A percentile compares a stretch with the other conserved stretches of the same genome.
phyloP scores from a whole-genome alignment of 768 basidiomycete genomes.

The Lactarius pseudohatsudake region DNA sequence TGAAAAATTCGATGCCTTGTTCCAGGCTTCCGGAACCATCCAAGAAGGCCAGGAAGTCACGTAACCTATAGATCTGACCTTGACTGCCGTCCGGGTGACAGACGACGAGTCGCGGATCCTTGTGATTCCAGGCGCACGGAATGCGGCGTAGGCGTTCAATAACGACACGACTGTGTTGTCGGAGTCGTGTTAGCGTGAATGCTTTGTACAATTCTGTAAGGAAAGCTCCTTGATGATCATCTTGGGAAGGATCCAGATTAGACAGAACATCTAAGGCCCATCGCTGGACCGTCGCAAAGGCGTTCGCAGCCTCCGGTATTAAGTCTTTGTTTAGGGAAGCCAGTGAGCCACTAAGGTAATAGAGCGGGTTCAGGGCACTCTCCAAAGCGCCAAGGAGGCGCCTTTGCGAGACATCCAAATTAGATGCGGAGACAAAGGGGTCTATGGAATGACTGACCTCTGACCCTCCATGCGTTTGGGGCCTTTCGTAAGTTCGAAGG shows the following conservation, averaged over 20 bases:
- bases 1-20: conserved; percentile 43
- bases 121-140: conserved; percentile 1
- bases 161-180: conserved; percentile 1
- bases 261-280: conserved; percentile 49
- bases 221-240: conserved; percentile 31
- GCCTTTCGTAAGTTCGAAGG: neutral
- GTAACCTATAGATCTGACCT: conserved; percentile 2
- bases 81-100: neutral
- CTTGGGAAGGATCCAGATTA: conserved; percentile 32
- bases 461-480: conserved; percentile 1
- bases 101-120: conserved; percentile 11
- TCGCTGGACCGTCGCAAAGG: conserved; percentile 40
- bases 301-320: conserved; percentile 43
- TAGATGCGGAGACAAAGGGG: neutral
- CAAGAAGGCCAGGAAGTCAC: conserved; percentile 15
- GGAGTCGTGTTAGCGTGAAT: conserved; percentile 35
- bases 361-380: conserved; percentile 50
- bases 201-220: conserved; percentile 44
- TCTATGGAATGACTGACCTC: neutral
- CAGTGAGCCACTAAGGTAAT: conserved; percentile 46
- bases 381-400: conserved; percentile 37
- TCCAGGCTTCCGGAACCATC: conserved; percentile 37
- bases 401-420: neutral
- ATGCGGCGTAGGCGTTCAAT: conserved; percentile 3
- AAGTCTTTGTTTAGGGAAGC: conserved; percentile 37